A percentile compares a stretch with the other conserved stretches of the same genome.
Conservation (phyloP, 2,329 filamentous ascomycete genomes). For the Achaetomium macrosporum region DNA sequence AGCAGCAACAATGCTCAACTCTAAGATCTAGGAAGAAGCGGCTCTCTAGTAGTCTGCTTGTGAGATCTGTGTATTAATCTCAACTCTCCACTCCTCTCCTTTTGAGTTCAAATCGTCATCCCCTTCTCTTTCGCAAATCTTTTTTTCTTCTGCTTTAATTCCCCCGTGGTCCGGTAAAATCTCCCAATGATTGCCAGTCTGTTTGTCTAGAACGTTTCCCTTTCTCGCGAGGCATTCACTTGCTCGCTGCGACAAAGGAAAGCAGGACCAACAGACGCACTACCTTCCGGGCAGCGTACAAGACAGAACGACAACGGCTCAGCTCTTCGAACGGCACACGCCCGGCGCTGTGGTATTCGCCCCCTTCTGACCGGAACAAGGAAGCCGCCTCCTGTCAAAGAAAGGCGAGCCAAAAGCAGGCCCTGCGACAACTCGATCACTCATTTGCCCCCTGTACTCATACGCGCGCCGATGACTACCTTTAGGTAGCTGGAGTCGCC, state of each 20-base stretch:
- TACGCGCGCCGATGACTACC: conserved; percentile 12
- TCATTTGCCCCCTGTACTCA: conserved; percentile 15
- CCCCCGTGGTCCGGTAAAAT: conserved; percentile 6
- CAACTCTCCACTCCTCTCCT: conserved; percentile 12
- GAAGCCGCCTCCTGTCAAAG: conserved; percentile 16
- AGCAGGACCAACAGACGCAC: conserved; percentile 22
- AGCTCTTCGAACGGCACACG: conserved; percentile 1
- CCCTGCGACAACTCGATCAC: conserved; percentile 7
- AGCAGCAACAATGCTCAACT: conserved; percentile 52
- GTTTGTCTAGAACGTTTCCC: conserved; percentile 24
- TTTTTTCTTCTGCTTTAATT: conserved; percentile 2
- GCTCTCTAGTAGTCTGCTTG: conserved; percentile 51
- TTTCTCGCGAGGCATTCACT: conserved; percentile 34
- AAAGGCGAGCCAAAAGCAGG: conserved; percentile 16
- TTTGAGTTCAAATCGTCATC: not conserved
- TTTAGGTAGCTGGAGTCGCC: conserved; percentile 19
- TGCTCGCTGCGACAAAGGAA: conserved; percentile 32
- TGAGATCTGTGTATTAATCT: conserved; percentile 30
- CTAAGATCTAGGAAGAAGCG: conserved; percentile 47
- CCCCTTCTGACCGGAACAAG: conserved; percentile 11
- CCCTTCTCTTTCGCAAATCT: not conserved
- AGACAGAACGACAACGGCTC: conserved; percentile 9
- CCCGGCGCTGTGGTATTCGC: not conserved
- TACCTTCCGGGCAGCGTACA: conserved; percentile 7
- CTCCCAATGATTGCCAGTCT: conserved; percentile 21